Conservation (phyloP, 2,329 filamentous ascomycete species). For the Alternaria gaisen region DNA sequence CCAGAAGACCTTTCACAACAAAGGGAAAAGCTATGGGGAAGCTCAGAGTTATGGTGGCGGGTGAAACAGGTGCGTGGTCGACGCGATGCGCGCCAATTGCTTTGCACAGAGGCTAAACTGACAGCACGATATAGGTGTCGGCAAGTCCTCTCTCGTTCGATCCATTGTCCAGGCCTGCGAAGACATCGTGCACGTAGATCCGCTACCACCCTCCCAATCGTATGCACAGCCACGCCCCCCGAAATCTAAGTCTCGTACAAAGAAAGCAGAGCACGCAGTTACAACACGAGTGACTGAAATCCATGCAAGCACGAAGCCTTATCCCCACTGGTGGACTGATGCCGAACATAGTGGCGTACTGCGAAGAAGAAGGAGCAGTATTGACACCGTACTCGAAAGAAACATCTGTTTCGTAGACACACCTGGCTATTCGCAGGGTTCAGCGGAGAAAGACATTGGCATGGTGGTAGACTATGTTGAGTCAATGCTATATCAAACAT, state of each 20-base stretch:
- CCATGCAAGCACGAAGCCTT: constrained; percentile 64
- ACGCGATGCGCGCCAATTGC: background rate
- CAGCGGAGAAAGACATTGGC: constrained; percentile 42
- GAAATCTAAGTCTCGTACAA: constrained; percentile 38
- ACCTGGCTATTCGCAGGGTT: constrained; percentile 65
- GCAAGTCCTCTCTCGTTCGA: constrained; percentile 89
- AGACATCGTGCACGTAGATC: constrained; percentile 93
- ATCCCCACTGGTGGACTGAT: constrained; percentile 89
- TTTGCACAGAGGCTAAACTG: constrained; percentile 11
- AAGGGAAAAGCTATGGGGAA: constrained; percentile 83
- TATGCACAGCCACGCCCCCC: constrained; percentile 33
- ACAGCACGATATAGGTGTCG: constrained; percentile 67
- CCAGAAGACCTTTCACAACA: constrained; percentile 87
- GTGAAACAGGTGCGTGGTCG: constrained; percentile 69
- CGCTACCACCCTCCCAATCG: constrained; percentile 55
- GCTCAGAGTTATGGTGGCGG: constrained; percentile 87
- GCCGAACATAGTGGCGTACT: constrained; percentile 70
- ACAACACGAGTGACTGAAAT: constrained; percentile 52
- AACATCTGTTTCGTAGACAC: constrained; percentile 96
- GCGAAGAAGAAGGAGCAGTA: constrained; percentile 70
- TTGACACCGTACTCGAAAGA: constrained; percentile 82
- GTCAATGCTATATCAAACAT: constrained; percentile 70
- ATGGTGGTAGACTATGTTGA: constrained; percentile 74
- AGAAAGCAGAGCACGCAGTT: constrained; percentile 28
- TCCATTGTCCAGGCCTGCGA: constrained; percentile 86